Evolutionary conservation across 2,329 filamentous ascomycete genomes (phyloP), one percentile per base, ranked within the genome.

Genomic region (Diaporthe humulicola): DNA sequence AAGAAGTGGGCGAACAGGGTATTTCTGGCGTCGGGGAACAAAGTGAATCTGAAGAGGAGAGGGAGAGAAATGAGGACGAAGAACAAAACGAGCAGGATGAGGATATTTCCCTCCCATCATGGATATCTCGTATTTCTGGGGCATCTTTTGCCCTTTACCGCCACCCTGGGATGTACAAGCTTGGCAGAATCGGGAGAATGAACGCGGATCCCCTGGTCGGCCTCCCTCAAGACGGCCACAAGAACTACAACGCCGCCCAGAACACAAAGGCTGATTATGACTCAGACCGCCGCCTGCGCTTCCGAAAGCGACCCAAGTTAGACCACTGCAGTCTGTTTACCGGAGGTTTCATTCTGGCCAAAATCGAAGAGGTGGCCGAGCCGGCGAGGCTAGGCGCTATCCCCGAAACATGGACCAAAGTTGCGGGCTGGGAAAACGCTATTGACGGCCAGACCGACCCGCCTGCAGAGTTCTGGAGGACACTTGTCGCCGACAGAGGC

Each of bases 161-260:
- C 14, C 57, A 60, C 19, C 57, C 57, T 12, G 57, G 57, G 8
- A 60, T 60, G 57, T 36, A 60, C n/a, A 60, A 60, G 36, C 1
- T 4, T 6, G 57, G 36, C 28, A 60, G 57, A 19, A 60, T 60
- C 8, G 57, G 57, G 0, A 60, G 83, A 15, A 79, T 77, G 45
- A 83, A 84, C 73, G 83, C 83, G 6, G 83, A 85, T 42, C 77
- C 82, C 0, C 74, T 85, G 0, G 83, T 85, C 1, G 83, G 83
- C 0, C 19, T 76, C 2, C 82, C 82, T 1, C 73, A 72, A 1
- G 73, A 77, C 2, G 76, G 76, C 1, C 76, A 80, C 4, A 66
- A 79, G 19, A 83, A 79, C 54, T 85, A 85, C 75, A 78, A 67
- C 22, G 83, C 82, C 1, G 57, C 57, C 17, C 57, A 60, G 38